Percentiles rank a stretch among this genome's conserved stretches.
These are phyloP conservation scores for Bonnemaisonia californica DNA, from an alignment of 31 red algal species.

Conservation along the genomic window DNA sequence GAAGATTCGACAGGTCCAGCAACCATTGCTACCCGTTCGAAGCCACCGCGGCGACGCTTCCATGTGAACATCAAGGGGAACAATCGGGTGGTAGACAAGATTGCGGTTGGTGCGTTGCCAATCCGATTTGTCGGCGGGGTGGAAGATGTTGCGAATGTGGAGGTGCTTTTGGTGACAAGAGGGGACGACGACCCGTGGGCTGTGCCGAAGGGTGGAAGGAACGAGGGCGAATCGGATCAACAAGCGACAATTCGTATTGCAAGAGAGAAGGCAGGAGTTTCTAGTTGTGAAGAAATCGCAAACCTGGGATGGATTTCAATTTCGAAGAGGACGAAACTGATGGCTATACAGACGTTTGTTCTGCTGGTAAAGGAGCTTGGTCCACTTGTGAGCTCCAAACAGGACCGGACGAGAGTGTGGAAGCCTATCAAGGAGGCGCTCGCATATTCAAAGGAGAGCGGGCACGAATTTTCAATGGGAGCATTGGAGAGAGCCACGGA, in stretches of 20 bases:
- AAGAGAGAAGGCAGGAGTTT: conserved; percentile 53
- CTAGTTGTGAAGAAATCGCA: conserved; percentile 45
- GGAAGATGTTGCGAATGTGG: conserved; percentile 14
- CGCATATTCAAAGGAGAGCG: background rate
- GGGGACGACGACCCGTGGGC: conserved; percentile 52
- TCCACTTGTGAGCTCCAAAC: conserved; percentile 11
- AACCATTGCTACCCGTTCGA: background rate
- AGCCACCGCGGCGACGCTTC: conserved; percentile 21
- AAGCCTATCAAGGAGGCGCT: conserved; percentile 7
- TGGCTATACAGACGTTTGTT: conserved; percentile 55
- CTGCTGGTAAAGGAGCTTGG: conserved; percentile 50
- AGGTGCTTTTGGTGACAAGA: conserved; percentile 51
- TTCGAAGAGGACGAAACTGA: conserved; percentile 37
- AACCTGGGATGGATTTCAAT: conserved; percentile 66
- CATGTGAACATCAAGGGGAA: conserved; percentile 57
- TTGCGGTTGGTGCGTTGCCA: conserved; percentile 55
- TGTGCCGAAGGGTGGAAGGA: conserved; percentile 57
- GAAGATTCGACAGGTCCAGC: conserved; percentile 6
- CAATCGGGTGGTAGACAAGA: conserved; percentile 48
- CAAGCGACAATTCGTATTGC: conserved; percentile 51
- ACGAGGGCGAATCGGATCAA: conserved; percentile 45
- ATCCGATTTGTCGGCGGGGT: conserved; percentile 31
- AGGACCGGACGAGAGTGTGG: conserved; percentile 17
- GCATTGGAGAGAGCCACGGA: conserved; percentile 16
- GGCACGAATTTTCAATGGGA: conserved; percentile 19